Conservation (phyloP, 78 protist species). For the Cavenderia fasciculata region DNA sequence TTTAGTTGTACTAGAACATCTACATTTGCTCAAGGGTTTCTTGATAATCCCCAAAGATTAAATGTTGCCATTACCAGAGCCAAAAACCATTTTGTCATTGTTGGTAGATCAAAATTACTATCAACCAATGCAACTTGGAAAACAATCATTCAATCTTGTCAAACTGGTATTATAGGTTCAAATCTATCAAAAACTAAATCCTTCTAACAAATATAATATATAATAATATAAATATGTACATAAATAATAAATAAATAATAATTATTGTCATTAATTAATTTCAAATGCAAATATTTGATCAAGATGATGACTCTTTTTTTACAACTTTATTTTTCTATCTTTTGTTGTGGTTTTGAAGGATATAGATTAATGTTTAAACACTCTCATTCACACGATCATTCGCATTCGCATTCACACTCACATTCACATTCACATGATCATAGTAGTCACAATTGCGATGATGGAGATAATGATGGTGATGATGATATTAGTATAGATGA, state of each 20-base stretch:
- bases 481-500: neutral
- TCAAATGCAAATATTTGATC: too few relatives aligned
- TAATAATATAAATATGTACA: too few relatives aligned
- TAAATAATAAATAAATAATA: too few relatives aligned
- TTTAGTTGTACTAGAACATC: conserved; percentile 71
- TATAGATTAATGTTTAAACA: too few relatives aligned
- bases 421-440: neutral
- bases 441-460: neutral
- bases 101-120: conserved; percentile 59
- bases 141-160: neutral
- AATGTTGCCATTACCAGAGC: conserved; percentile 95
- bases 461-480: neutral
- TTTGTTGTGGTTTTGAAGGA: too few relatives aligned
- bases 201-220: too few relatives aligned
- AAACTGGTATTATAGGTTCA: too few relatives aligned
- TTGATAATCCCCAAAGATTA: conserved; percentile 83
- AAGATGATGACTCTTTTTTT: too few relatives aligned
- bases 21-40: conserved; percentile 54
- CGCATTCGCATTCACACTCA: neutral
- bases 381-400: conserved; percentile 23
- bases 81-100: conserved; percentile 78
- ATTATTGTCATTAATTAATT: too few relatives aligned
- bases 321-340: too few relatives aligned
- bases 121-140: conserved; percentile 13
- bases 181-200: too few relatives aligned